These are phyloP conservation scores for Kodamaea kakaduensis DNA, from an alignment of 805 yeast species.

Conservation along the genomic window DNA sequence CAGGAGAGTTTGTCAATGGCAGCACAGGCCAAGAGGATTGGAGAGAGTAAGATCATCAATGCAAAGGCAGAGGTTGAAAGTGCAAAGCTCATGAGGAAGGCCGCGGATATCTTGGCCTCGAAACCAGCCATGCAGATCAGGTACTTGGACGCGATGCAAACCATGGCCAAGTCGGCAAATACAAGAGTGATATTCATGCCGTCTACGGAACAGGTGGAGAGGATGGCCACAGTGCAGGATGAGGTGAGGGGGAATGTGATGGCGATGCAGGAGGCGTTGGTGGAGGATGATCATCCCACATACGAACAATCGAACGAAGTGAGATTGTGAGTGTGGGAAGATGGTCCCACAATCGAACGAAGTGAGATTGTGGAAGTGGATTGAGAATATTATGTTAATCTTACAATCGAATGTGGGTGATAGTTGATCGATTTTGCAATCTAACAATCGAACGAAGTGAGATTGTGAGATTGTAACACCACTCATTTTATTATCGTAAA, in stretches of 20 bases:
- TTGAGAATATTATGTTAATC: too few species aligned
- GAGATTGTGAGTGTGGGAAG: too few species aligned
- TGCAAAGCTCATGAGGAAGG: constrained; percentile 73
- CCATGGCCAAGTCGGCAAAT: constrained; percentile 58
- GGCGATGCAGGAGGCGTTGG: constrained; percentile 13
- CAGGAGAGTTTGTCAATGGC: constrained; percentile 65
- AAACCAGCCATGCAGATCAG: constrained; percentile 77
- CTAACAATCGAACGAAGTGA: too few species aligned
- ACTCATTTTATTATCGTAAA: too few species aligned
- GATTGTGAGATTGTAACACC: too few species aligned
- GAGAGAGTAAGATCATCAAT: constrained; percentile 71
- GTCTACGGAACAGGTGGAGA: constrained; percentile 40
- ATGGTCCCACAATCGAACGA: too few species aligned
- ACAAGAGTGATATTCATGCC: constrained; percentile 78
- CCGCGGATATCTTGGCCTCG: constrained; percentile 70
- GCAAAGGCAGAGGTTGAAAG: constrained; percentile 74
- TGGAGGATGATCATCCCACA: too few species aligned
- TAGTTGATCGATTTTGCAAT: too few species aligned
- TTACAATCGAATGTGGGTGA: too few species aligned
- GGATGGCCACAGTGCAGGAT: constrained; percentile 25
- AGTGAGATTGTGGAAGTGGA: too few species aligned
- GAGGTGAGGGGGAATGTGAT: neutral
- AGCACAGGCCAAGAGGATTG: constrained; percentile 71
- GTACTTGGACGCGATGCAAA: constrained; percentile 74
- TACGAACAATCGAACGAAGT: too few species aligned